Percentiles rank a stretch among this genome's conserved stretches.
phyloP scores from a whole-genome alignment of 306 rosid species.

The Hippophae rhamnoides region DNA sequence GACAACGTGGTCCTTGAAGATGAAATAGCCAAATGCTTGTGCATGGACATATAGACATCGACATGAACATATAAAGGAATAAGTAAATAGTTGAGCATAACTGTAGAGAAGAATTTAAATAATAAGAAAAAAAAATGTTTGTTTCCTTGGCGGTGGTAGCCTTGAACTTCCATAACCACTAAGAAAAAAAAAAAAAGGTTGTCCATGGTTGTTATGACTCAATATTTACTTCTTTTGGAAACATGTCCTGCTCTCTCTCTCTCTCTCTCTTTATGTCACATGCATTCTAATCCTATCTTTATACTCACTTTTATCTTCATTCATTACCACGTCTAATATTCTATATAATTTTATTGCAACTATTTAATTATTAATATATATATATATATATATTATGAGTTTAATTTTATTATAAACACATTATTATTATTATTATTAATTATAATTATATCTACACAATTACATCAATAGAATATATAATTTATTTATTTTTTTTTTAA shows the following conservation, averaged over 20 bases:
- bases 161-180: constrained; percentile 11
- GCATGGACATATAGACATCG: background rate
- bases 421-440: too few relatives aligned
- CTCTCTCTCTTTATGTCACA: background rate
- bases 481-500: too few relatives aligned
- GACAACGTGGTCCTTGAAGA: constrained; percentile 1
- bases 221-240: constrained; percentile 16
- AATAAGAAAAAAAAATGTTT: constrained; percentile 1
- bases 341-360: too few relatives aligned
- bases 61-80: background rate
- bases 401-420: too few relatives aligned
- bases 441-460: too few relatives aligned
- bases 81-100: background rate
- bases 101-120: background rate
- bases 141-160: constrained; percentile 67
- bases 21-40: constrained; percentile 1
- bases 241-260: constrained; percentile 8
- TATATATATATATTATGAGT: too few relatives aligned
- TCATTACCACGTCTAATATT: too few relatives aligned
- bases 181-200: constrained; percentile 1
- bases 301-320: too few relatives aligned
- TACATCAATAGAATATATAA: too few relatives aligned
- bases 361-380: too few relatives aligned
- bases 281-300: too few relatives aligned
- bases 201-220: constrained; percentile 23